Conservation (phyloP, 2,329 filamentous ascomycete genomes). For the Epichloe gansuensis region DNA sequence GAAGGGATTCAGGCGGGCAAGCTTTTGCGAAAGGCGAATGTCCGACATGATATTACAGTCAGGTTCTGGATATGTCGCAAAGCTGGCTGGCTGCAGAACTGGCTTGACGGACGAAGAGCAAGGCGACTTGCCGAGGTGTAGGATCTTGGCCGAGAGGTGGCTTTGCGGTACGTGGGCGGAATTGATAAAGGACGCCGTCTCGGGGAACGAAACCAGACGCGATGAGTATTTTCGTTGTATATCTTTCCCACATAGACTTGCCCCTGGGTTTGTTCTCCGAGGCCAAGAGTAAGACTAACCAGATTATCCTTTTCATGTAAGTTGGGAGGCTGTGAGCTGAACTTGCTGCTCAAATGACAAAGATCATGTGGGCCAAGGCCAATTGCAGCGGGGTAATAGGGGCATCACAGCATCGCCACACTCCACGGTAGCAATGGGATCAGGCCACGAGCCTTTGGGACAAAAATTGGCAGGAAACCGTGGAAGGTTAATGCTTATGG, state of each 20-base stretch:
- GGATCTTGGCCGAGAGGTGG: too few relatives aligned
- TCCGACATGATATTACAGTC: slow-evolving; percentile 11
- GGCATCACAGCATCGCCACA: slow-evolving; percentile 11
- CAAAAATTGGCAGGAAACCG: too few relatives aligned
- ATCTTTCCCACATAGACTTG: neutral
- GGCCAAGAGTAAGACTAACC: neutral
- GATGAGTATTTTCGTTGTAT: neutral
- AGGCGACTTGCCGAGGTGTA: too few relatives aligned
- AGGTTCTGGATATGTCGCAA: neutral
- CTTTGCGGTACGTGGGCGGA: too few relatives aligned
- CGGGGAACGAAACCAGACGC: too few relatives aligned
- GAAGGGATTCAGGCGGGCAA: slow-evolving; percentile 21
- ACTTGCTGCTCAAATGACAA: neutral
- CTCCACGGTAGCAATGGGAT: neutral
- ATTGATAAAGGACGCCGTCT: too few relatives aligned
- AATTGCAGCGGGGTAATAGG: neutral
- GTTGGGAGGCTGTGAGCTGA: neutral
- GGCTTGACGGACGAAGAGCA: too few relatives aligned
- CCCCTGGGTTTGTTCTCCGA: too few relatives aligned
- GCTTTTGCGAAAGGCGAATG: slow-evolving; percentile 14
- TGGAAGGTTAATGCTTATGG: too few relatives aligned
- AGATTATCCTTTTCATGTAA: neutral
- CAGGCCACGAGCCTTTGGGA: neutral
- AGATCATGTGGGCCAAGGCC: neutral
- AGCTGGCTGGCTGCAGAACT: too few relatives aligned